These are phyloP conservation scores for Coniochaeta pulveracea DNA, from an alignment of 2,329 filamentous ascomycete species.

Conservation along the genomic window DNA sequence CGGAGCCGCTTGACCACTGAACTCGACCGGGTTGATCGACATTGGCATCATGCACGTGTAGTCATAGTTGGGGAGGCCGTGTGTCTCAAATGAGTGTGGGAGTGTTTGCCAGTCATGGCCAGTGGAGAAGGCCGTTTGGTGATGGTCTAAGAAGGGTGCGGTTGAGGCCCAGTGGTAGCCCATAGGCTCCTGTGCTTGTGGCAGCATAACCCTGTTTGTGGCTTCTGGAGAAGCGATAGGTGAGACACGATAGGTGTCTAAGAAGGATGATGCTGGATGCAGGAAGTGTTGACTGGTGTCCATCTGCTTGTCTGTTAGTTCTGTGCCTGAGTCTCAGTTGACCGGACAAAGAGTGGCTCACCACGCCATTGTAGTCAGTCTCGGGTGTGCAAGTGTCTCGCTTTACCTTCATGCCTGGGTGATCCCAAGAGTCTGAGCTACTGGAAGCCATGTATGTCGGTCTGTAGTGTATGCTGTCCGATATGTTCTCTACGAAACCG, in stretches of 20 bases:
- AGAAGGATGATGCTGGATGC: neutral
- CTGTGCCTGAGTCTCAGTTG: neutral
- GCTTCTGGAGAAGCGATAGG: too few species aligned
- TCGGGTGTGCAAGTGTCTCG: neutral
- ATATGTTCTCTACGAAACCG: too few species aligned
- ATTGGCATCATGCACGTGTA: neutral
- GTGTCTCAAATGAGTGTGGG: neutral
- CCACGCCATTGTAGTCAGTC: neutral
- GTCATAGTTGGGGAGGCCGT: neutral
- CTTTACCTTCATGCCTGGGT: neutral
- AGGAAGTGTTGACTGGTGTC: neutral
- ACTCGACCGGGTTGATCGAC: neutral
- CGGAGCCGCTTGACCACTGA: neutral
- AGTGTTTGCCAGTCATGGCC: neutral
- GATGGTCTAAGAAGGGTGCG: too few species aligned
- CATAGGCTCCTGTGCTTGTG: too few species aligned
- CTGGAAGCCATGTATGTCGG: neutral
- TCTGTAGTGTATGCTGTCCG: too few species aligned
- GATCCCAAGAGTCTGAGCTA: neutral
- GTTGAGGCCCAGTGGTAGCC: too few species aligned
- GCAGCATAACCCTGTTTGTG: too few species aligned
- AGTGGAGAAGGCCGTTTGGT: neutral
- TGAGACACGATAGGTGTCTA: neutral
- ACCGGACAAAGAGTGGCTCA: neutral
- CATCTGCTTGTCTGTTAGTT: neutral